A percentile compares a stretch with the other conserved stretches of the same genome.
Evolutionary conservation across 2,329 filamentous ascomycete species (phyloP).

Genomic region (Epichloe bromicola): DNA sequence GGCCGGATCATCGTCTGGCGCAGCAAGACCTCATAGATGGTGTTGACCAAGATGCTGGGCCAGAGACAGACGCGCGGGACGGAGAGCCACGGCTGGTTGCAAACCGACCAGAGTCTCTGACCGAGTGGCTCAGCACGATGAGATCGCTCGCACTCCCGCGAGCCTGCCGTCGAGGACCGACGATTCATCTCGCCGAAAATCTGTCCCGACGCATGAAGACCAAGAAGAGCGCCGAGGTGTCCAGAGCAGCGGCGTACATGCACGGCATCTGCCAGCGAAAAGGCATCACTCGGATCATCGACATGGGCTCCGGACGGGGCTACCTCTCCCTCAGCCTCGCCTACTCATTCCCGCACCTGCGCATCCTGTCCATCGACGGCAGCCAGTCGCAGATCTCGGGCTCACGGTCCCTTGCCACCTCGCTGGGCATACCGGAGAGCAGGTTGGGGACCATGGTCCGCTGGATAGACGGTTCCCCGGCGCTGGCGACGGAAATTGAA

Average conservation of each 20-base stretch:
- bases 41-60: constrained; percentile 10
- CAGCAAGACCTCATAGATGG: constrained; percentile 18
- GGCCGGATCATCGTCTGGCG: constrained; percentile 16
- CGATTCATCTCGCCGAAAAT: constrained; percentile 9
- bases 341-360: constrained; percentile 15
- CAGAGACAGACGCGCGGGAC: not conserved
- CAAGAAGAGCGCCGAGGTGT: constrained; percentile 19
- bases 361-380: constrained; percentile 18
- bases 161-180: constrained; percentile 8
- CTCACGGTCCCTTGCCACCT: constrained; percentile 12
- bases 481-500: constrained; percentile 11
- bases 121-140: constrained; percentile 12
- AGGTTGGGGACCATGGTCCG: constrained; percentile 13
- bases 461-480: constrained; percentile 16
- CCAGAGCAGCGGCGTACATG: constrained; percentile 15
- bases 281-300: constrained; percentile 15
- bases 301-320: constrained; percentile 17
- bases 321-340: constrained; percentile 18
- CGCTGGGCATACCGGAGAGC: constrained; percentile 11
- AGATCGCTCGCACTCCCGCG: constrained; percentile 14
- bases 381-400: constrained; percentile 18
- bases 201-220: constrained; percentile 16
- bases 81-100: not conserved
- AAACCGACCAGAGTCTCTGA: constrained; percentile 12
- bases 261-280: constrained; percentile 11